A percentile compares a stretch with the other conserved stretches of the same genome.
Conservation (phyloP, 768 basidiomycete genomes). For the Mycena galericulata region DNA sequence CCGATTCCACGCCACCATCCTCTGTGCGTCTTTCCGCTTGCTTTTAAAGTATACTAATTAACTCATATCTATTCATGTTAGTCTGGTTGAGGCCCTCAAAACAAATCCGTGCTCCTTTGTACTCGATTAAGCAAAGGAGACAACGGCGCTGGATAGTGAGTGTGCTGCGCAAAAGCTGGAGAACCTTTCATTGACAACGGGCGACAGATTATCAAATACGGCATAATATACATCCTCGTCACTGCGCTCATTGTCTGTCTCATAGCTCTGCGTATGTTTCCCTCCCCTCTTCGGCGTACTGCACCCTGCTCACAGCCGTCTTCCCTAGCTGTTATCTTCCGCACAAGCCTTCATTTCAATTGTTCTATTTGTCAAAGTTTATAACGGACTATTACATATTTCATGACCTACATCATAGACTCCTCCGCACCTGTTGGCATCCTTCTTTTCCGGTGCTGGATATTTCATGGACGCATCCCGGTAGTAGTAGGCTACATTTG, state of each 20-base stretch:
- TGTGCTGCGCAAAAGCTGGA: conserved; percentile 26
- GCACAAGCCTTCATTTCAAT: conserved; percentile 66
- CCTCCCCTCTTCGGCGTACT: conserved; percentile 16
- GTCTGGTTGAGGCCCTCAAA: conserved; percentile 97
- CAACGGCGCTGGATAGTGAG: conserved; percentile 92
- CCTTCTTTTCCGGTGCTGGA: conserved; percentile 30
- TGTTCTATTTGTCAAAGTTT: conserved; percentile 78
- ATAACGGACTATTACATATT: conserved; percentile 58
- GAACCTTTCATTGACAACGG: conserved; percentile 5
- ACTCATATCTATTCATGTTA: conserved; percentile 43
- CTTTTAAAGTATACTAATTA: conserved; percentile 6
- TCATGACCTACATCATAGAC: conserved; percentile 46
- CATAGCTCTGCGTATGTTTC: conserved; percentile 79
- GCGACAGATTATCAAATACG: conserved; percentile 82
- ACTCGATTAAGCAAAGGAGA: conserved; percentile 89
- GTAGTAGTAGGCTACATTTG: conserved; percentile 36
- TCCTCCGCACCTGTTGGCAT: conserved; percentile 26
- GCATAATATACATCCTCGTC: conserved; percentile 77
- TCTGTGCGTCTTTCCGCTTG: conserved; percentile 70
- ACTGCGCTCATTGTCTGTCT: conserved; percentile 80
- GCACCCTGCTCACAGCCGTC: conserved; percentile 20
- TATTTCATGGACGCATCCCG: conserved; percentile 33
- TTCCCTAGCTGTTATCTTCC: conserved; percentile 69
- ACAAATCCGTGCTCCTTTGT: conserved; percentile 93
- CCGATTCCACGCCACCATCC: conserved; percentile 88